A percentile compares a stretch with the other conserved stretches of the same genome.
phyloP scores from a whole-genome alignment of 805 yeast species.

The Candida xiaguanensis region DNA sequence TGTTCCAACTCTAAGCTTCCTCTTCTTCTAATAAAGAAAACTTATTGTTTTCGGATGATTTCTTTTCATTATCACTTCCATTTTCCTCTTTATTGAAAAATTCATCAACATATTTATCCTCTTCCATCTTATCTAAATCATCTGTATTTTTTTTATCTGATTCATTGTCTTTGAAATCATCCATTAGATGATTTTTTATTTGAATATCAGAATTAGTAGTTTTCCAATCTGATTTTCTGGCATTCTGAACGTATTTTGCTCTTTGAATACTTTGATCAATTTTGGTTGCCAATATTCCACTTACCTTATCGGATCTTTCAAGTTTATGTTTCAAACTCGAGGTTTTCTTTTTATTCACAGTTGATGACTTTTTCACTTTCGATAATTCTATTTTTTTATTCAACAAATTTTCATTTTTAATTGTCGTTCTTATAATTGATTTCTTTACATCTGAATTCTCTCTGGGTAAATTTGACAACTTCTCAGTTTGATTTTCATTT shows the following conservation, averaged over 20 bases:
- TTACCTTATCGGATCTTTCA: constrained; percentile 48
- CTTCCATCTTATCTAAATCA: constrained; percentile 30
- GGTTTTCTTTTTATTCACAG: constrained; percentile 24
- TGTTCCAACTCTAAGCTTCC: no score
- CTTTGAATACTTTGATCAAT: constrained; percentile 62
- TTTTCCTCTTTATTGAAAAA: constrained; percentile 18
- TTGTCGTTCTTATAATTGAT: constrained; percentile 62
- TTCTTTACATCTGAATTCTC: constrained; percentile 58
- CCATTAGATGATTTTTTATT: constrained; percentile 8
- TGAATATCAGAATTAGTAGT: constrained; percentile 44
- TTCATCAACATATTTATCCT: constrained; percentile 32
- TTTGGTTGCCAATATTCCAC: constrained; percentile 56
- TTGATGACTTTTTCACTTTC: constrained; percentile 20
- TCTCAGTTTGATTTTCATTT: constrained; percentile 41
- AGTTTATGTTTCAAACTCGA: constrained; percentile 31
- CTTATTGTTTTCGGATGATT: constrained; percentile 15
- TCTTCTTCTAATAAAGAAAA: constrained; percentile 38
- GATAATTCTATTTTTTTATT: constrained; percentile 50
- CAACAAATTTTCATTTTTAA: constrained; percentile 61
- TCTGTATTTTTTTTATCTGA: constrained; percentile 15
- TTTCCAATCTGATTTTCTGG: constrained; percentile 75
- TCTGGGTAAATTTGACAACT: constrained; percentile 53
- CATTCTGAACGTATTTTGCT: constrained; percentile 56
- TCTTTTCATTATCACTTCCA: neutral
- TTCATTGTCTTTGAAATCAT: constrained; percentile 5